These are phyloP conservation scores for Mycena sp. DNA, from an alignment of 1,284 basidiomycete species.

Conservation along the genomic window DNA sequence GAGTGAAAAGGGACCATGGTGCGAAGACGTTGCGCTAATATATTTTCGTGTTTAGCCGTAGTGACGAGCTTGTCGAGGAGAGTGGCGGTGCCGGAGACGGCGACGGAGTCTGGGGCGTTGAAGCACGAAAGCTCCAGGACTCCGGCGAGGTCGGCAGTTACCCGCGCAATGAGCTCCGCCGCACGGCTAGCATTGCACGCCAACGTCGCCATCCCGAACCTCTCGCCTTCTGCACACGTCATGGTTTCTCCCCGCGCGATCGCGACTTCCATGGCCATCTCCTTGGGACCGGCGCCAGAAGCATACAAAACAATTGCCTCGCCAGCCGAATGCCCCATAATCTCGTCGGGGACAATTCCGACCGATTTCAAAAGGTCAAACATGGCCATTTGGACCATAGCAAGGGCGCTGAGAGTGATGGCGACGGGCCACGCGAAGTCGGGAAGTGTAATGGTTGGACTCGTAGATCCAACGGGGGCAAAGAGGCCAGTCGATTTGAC, in stretches of 20 bases:
- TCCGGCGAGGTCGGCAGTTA: background rate
- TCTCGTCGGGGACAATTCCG: constrained; percentile 45
- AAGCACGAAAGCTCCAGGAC: constrained; percentile 48
- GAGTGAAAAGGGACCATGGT: constrained; percentile 49
- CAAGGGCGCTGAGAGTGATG: constrained; percentile 49
- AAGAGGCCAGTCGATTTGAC: constrained; percentile 46
- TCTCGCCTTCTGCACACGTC: constrained; percentile 41
- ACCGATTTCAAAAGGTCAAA: constrained; percentile 48
- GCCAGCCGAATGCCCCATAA: constrained; percentile 55
- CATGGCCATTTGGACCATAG: constrained; percentile 55
- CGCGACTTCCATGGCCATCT: constrained; percentile 51
- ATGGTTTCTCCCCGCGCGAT: constrained; percentile 51
- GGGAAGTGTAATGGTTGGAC: constrained; percentile 6
- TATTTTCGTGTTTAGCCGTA: constrained; percentile 37
- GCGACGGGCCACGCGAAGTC: constrained; percentile 41
- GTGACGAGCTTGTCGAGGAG: constrained; percentile 41
- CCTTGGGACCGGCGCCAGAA: constrained; percentile 50
- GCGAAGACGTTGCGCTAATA: constrained; percentile 45
- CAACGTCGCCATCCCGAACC: constrained; percentile 54
- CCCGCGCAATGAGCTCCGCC: background rate
- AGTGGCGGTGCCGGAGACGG: constrained; percentile 43
- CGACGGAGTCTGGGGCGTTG: constrained; percentile 48
- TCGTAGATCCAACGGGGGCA: constrained; percentile 9
- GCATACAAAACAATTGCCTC: constrained; percentile 55
- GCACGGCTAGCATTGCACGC: constrained; percentile 42